Conservation (phyloP, 202 grass and related monocot species). For the Digitaria exilis region DNA sequence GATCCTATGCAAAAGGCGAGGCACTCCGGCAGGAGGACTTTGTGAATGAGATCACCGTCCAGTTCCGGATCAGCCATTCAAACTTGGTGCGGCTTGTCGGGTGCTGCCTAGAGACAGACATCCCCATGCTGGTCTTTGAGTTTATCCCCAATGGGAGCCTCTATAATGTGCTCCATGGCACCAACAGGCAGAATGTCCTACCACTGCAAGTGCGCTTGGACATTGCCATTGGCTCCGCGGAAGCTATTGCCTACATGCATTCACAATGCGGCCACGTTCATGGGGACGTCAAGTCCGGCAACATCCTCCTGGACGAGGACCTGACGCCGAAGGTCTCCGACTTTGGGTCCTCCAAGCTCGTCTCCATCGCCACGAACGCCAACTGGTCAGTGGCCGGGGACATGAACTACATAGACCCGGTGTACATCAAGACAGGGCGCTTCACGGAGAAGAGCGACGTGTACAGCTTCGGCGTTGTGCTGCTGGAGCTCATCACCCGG, state of each 20-base stretch:
- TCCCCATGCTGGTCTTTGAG: slow-evolving; percentile 14
- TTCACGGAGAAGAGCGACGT: slow-evolving; percentile 23
- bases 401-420: slow-evolving; percentile 2
- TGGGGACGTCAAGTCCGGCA: neutral
- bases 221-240: neutral
- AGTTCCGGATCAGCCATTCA: neutral
- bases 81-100: slow-evolving; percentile 12
- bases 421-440: neutral
- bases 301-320: neutral
- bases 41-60: neutral
- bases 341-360: neutral
- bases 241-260: neutral
- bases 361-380: neutral
- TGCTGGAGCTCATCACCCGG: slow-evolving; percentile 13
- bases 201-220: neutral
- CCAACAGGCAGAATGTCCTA: too few relatives aligned
- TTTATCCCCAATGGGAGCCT: neutral
- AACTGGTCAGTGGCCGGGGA: neutral
- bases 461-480: slow-evolving; percentile 16
- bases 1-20: neutral
- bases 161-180: neutral
- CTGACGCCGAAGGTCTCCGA: neutral
- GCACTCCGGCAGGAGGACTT: neutral
- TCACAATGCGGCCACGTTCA: neutral
- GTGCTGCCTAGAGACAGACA: slow-evolving; percentile 3